Evolutionary conservation across 768 basidiomycete species (phyloP), one percentile per base, ranked within the genome.

Genomic region (Agrocybe praecox): DNA sequence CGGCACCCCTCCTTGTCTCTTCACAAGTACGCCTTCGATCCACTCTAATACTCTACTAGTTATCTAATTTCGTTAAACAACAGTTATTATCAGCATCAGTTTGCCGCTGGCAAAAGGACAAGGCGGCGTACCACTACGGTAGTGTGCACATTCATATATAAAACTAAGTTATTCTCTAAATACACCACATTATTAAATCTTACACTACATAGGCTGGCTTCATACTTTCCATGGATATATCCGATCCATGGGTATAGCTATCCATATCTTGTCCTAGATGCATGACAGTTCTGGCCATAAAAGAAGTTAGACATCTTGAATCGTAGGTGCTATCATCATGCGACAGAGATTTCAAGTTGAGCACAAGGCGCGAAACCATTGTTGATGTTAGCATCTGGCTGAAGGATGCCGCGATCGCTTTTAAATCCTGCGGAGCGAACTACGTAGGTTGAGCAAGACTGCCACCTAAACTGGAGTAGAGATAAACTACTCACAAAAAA

Each of bases 1-100:
- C 42, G 68, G 65, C 14, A 65, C 62, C n/a, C n/a, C n/a, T 49
- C 52, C 59, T 43, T 65, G 46, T 57, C 78, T 61, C 72, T 71
- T 79, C 26, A 82, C 84, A 1, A 74, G 65, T n/a, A n/a, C n/a
- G n/a, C n/a, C n/a, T n/a, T n/a, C n/a, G n/a, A n/a, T n/a, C n/a
- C n/a, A n/a, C n/a, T n/a, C n/a, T n/a, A n/a, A n/a, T n/a, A n/a
- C n/a, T n/a, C n/a, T n/a, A n/a, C n/a, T n/a, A n/a, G n/a, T n/a
- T n/a, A n/a, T n/a, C n/a, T n/a, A n/a, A n/a, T n/a, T n/a, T n/a
- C n/a, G n/a, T n/a, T n/a, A n/a, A n/a, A n/a, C n/a, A n/a, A n/a
- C n/a, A n/a, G n/a, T n/a, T n/a, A n/a, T n/a, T n/a, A n/a, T n/a
- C n/a, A n/a, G n/a, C n/a, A n/a, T n/a, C n/a, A n/a, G n/a, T n/a